Base-by-base conservation (phyloP, 345 rosid species). In the Eucalyptus cloeziana region DNA sequence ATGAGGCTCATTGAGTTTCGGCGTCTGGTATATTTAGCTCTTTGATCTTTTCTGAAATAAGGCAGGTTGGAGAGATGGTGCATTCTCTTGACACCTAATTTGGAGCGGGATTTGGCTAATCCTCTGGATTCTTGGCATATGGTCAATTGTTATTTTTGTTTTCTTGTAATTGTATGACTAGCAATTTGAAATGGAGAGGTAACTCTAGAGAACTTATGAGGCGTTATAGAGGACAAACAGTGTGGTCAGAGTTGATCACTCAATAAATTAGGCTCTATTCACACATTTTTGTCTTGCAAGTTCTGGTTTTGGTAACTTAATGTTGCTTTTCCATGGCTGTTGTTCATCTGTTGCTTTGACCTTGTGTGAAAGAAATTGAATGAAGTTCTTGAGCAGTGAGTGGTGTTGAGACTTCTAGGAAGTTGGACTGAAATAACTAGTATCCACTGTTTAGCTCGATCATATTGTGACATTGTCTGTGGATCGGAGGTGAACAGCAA, bases 1-100 rank as follows among this genome's bases (percentile, higher is more conserved):
- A 92, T n/a, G 97, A 93, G 27, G 93, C 90, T 40, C 94, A 95
- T 31, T 93, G 90, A 94, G 90, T 89, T 89, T 37, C 5, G 3
- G 83, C 16, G 5, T 40, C 47, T 76, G 83, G 47, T 21, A 40
- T 43, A 21, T 25, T 37, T 76, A 40, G 47, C 47, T 76, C 47
- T 40, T 76, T 37, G 15, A 40, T 76, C 83, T 76, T 76, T 37
- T 76, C 43, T 76, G 83, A 76, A 56, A 51, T 37, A 86, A 86
- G 56, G 56, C 27, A 56, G 45, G 64, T 56, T 51, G 64, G 52
- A n/a, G 87, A 21, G 67, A 37, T 52, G 62, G 64, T 86, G 33
- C 47, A 22, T 76, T 76, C 83, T 76, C 47, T 64, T 64, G 83
- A 76, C 30, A 40, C 47, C 83, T 40, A 40, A 40, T 76, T 40